These are phyloP conservation scores for Tolypocladium cylindrosporum DNA, from an alignment of 2,329 filamentous ascomycete genomes.

Conservation along the genomic window DNA sequence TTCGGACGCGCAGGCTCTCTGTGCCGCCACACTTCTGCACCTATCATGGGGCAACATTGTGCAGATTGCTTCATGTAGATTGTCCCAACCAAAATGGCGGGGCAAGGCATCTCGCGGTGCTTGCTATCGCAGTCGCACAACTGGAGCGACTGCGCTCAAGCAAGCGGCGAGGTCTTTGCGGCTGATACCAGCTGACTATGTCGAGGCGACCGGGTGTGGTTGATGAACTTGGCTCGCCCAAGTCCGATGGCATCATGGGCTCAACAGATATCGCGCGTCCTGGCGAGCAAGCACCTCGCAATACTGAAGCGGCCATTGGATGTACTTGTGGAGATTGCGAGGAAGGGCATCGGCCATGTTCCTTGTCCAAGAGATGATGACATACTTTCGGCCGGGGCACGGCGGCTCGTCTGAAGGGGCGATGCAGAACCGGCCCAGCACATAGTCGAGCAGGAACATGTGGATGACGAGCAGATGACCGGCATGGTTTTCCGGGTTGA, in stretches of 20 bases:
- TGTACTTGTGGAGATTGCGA: constrained; percentile 6
- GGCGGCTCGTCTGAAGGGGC: constrained; percentile 10
- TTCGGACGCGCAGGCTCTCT: no score
- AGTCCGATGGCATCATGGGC: constrained; percentile 9
- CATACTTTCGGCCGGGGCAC: constrained; percentile 12
- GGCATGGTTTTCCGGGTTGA: constrained; percentile 16
- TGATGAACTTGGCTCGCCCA: background rate
- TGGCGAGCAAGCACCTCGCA: constrained; percentile 10
- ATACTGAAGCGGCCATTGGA: constrained; percentile 11
- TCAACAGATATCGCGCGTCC: constrained; percentile 15
- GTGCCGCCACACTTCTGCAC: background rate
- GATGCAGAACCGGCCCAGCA: constrained; percentile 13
- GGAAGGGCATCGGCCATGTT: constrained; percentile 11
- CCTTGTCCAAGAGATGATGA: constrained; percentile 14
- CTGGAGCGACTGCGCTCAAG: background rate
- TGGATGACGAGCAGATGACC: constrained; percentile 25
- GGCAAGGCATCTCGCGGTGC: background rate
- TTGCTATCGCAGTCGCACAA: background rate
- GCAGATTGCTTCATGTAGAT: background rate
- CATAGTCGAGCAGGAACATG: constrained; percentile 22
- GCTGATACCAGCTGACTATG: background rate
- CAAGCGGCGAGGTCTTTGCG: background rate
- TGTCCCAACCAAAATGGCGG: no score
- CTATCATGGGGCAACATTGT: background rate
- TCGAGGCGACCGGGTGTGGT: background rate